Evolutionary conservation across 768 basidiomycete genomes (phyloP), one percentile per base, ranked within the genome.

Genomic region (Lactarius deliciosus): DNA sequence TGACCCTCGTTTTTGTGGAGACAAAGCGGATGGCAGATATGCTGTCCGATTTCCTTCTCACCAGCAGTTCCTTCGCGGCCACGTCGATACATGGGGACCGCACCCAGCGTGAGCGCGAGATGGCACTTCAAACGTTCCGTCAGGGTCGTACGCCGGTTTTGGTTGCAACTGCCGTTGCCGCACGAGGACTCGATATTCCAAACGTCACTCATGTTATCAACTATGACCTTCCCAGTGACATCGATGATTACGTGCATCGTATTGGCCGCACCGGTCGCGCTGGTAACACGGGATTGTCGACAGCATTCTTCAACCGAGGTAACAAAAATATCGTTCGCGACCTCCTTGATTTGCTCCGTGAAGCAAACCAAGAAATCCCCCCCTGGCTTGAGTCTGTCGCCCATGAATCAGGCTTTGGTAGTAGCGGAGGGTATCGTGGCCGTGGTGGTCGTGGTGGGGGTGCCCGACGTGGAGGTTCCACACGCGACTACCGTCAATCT

Each of bases 21-120:
- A 99, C 97, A 64, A 99, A 99, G 82, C 87, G 96, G 70, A 98
- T 98, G 95, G 97, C 97, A 36, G 97, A 99, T 73, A 92, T 91
- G 87, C 84, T 99, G 15, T 97, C 94, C 74, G 97, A 97, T 75
- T 99, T 96, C 84, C 82, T 99, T 72, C 87, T 92, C 80, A n/a
- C n/a, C n/a, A 75, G 78, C 64, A 89, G 93, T 79, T 79, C 84
- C 73, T 85, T 97, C 69, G 88, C 89, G 34, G 94, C 97, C 15
- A 98, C 96, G 1, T 97, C 95, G 53, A 99, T 98, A 69, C 97
- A 99, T 76, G 97, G 97, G 57, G 97, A 99, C 76, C 90, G 97
- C 71, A 91, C 94, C 13, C 97, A 99, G 77, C 89, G 96, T 71
- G 97, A 99, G 78, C 94, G 97, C 76, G 97, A 99, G 81, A 86